Evolutionary conservation across 2,329 filamentous ascomycete genomes (phyloP).

Genomic region (Aspergillus novofumigatus): DNA sequence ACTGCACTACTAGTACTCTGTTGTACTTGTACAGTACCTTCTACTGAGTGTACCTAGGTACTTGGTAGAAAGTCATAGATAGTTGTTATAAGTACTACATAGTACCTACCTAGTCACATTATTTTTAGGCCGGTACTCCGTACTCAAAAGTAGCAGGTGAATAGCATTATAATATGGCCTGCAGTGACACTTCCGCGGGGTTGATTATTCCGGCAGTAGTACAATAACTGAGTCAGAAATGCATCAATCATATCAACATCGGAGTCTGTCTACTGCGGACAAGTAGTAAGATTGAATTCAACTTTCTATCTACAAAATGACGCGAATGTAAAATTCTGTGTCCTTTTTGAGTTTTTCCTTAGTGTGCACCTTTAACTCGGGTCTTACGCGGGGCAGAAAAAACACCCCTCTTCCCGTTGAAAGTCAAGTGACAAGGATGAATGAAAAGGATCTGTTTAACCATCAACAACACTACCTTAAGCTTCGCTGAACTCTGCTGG

Average conservation of each 20-base stretch:
- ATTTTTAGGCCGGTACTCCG: too few relatives aligned
- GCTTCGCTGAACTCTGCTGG: not conserved
- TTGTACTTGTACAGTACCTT: too few relatives aligned
- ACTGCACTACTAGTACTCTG: too few relatives aligned
- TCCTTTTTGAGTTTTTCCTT: not conserved
- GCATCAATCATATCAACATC: not conserved
- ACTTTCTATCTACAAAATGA: not conserved
- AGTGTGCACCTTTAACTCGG: not conserved
- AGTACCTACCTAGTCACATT: too few relatives aligned
- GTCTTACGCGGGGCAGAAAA: not conserved
- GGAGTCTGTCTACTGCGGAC: too few relatives aligned
- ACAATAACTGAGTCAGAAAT: not conserved
- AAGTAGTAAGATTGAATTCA: not conserved
- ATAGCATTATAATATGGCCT: not conserved
- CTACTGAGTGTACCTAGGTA: too few relatives aligned
- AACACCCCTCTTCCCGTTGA: not conserved
- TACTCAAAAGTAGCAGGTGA: too few relatives aligned
- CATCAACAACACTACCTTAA: not conserved
- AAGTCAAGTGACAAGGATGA: not conserved
- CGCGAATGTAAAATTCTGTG: not conserved
- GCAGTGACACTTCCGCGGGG: not conserved
- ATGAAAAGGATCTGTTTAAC: not conserved
- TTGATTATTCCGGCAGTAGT: not conserved
- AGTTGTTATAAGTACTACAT: too few relatives aligned
- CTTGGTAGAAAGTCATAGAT: too few relatives aligned